Base-by-base conservation (phyloP, 305 asterid genomes). In the Fraxinus sp. region DNA sequence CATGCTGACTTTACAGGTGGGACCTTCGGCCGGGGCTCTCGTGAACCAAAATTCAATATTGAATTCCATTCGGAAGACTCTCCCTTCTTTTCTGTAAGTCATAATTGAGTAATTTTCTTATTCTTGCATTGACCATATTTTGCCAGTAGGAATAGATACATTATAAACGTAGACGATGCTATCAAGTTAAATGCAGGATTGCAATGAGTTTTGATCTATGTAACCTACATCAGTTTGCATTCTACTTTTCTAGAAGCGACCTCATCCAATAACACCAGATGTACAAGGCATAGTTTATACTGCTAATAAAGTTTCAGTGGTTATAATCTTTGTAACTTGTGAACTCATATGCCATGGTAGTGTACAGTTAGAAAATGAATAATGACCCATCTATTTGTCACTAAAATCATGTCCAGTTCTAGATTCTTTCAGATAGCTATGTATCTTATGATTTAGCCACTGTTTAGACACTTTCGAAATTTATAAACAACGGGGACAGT, bases 41-140 rank as follows among this genome's bases (percentile, higher is more conserved):
- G 94, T 73, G 98, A 97, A 81, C 99, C 98, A 0, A 97, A 94
- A 84, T 97, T 93, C 89, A 88, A 84, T 78, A 93, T 97, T 30
- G 96, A 97, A 83, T 97, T 93, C 83, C 98, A 94, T 89, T 74
- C 91, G 57, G 95, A 91, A 89, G 97, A 94, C 46, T 88, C 96
- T 18, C 94, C 97, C 80, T 97, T 88, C 86, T 89, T 82, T 81
- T 97, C 95, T 66, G 99, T 97, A 88, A 91, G 98, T 85, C 81
- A 87, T 41, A 74, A 73, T 74, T 24, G 4, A 24, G 57, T 78
- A 44, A 78, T 68, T 35, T 71, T 37, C 5, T 37, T 28, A 66
- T 80, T 24, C 66, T 82, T 70, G 33, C 24, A 66, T 66, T 86
- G 80, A 76, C 79, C 85, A 32, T 39, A 28, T 70, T 32, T 16